Base-by-base conservation (phyloP, 148 eudicot species). In the Cornus controversa region DNA sequence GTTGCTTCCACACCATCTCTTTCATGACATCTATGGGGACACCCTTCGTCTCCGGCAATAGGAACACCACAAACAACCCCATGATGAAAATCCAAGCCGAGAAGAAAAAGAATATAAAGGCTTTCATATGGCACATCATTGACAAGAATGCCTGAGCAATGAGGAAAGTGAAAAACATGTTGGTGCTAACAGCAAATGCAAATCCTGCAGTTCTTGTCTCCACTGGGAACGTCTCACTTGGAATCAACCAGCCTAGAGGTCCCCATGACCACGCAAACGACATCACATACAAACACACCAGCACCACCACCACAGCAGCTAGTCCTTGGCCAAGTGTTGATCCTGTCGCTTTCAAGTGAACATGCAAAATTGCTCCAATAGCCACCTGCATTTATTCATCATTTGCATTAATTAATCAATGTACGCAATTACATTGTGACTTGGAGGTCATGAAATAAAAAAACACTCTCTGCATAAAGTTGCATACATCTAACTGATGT, bases 191-290 rank as follows among this genome's bases (percentile, higher is more conserved):
- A 0, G 90, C 90, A 22, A 85, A 70, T 10, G 87, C 86, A 29
- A 83, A 88, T 0, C 90, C 90, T 2, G 88, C 79, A 0, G 90
- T 81, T 75, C 88, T 71, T 0, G 88, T 85, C 79, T 88, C 90
- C 16, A 88, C 20, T 0, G 90, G 90, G 84, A 76, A 78, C 10
- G 71, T 84, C 66, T 84, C 88, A 80, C 86, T 83, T 0, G 77
- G 82, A 22, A 81, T 77, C 28, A 80, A 47, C 85, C 89, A 86
- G 0, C 89, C 89, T 29, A 70, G n/a, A 18, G 86, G 86, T 1
- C 90, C 90, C 89, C 82, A 74, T n/a, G 84, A 80, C 83, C 88
- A 91, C 13, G 95, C 93, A 57, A 91, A 91, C 8, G 85, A 80
- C 91, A 86, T 86, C 47, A 91, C 95, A 42, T 75, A 91, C 22